Base-by-base conservation (phyloP, 495 filamentous ascomycete genomes). In the Tirmania nivea region DNA sequence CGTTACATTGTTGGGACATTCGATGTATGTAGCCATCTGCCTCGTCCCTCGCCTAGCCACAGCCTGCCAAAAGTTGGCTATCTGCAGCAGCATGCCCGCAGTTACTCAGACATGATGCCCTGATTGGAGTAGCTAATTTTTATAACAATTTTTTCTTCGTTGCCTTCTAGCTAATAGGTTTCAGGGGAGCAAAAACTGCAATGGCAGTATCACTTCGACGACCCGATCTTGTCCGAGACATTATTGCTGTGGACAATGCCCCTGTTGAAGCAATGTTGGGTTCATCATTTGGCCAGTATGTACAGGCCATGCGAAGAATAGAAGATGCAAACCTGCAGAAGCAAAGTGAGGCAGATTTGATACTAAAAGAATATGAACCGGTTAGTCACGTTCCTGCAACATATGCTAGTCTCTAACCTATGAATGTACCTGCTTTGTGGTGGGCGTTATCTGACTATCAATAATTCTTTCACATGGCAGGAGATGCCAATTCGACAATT, bases 211-310 rank as follows among this genome's bases (percentile, higher is more conserved):
- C 86, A 34, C 76, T 97, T 14, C 70, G 73, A 31, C 68, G 74
- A 0, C 83, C 85, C 0, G 65, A 75, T 11, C 69, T 79, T 0
- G 70, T 94, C 36, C 71, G 71, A 1, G 75, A 76, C 58, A 62
- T 97, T 25, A 73, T 97, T 17, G 71, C 86, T 5, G 86, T 96
- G 6, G 90, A 97, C 71, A 97, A 97, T 63, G 86, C 88, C 7
- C 90, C 90, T 3, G 70, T 90, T 17, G 86, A 88, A 63, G 83
- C 80, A 3, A 72, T 71, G 0, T 70, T 96, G 8, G 71, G 74
- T 52, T 77, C 75, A 57, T 74, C 84, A 55, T 96, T 97, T 63
- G 75, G 71, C 4, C 78, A 76, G 55, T 96, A 95, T 68, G 71
- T 94, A 11, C 76, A 76, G 16, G 90, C 83, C 21, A 92, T 97